Evolutionary conservation across 805 yeast species (phyloP), one percentile per base, ranked within the genome.

Genomic region (Candida dajiaensis): DNA sequence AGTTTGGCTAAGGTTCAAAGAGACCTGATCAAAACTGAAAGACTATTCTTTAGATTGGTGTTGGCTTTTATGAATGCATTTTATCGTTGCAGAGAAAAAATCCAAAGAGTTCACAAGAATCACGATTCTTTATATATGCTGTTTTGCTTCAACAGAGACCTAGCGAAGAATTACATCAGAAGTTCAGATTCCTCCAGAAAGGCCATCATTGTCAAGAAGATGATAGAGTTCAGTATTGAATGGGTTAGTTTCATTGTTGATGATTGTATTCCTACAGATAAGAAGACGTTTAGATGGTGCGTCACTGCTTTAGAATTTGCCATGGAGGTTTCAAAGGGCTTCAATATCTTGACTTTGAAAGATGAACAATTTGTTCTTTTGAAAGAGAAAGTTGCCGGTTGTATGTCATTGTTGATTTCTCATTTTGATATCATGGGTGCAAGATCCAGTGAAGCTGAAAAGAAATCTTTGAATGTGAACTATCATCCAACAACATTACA

Each of bases 371-470:
- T 90, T 60, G 68, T 76, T 47, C 66, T 73, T 35, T 69, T 94
- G 52, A 82, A 89, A 55, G 74, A 78, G 43, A 89, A 88, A 59
- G 96, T 94, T 40, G 95, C 97, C 1, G 86, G 95, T 1, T 89
- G 97, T 66, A 88, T 94, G 89, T 83, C 97, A 2, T 70, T 94
- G 43, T 71, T 94, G 49, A 92, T 94, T 51, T 88, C 97, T 0
- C 98, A 94, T 67, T 94, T 94, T 60, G 99, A 94, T 67, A 89
- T 94, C 44, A 94, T 92, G 97, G 98, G 98, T 42, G 97, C 97
- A 0, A 76, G 98, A 58, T 85, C 96, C 1, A 83, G 63, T 74
- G 77, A 56, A 46, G 50, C 77, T 63, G 66, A 75, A 69, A 81
- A 79, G 44, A 82, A 76, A 55, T 71, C 77, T 42, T 74, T 72